Conservation (phyloP, 495 filamentous ascomycete genomes). For the Penicilliopsis zonata region DNA sequence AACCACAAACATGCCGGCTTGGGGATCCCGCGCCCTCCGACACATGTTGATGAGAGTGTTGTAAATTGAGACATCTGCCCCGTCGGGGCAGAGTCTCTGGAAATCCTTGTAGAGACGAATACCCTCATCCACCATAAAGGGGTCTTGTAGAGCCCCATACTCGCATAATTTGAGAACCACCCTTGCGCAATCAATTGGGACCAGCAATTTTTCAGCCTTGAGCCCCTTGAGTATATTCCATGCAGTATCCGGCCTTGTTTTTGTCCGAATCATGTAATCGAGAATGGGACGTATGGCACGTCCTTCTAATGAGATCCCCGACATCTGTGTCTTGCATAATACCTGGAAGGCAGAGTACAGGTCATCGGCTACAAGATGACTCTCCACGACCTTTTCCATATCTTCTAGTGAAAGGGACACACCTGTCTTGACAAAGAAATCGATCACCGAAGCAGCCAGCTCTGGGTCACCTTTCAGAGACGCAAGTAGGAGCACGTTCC, state of each 20-base stretch:
- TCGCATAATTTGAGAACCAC: constrained; percentile 22
- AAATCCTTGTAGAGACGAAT: constrained; percentile 61
- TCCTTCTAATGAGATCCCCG: constrained; percentile 37
- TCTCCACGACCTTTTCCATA: constrained; percentile 64
- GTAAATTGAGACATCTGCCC: constrained; percentile 51
- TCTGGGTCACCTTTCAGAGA: constrained; percentile 49
- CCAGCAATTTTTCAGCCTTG: constrained; percentile 12
- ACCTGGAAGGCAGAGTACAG: constrained; percentile 44
- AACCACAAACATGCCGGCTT: constrained; percentile 54
- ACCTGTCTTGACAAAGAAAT: constrained; percentile 31
- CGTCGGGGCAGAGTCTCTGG: constrained; percentile 43
- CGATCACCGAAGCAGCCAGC: constrained; percentile 34
- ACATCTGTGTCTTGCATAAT: constrained; percentile 55
- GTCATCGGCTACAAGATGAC: constrained; percentile 46
- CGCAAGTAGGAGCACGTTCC: constrained; percentile 57
- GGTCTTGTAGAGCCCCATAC: constrained; percentile 13
- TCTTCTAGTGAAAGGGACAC: constrained; percentile 46
- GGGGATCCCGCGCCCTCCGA: constrained; percentile 31
- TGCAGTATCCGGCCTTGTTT: constrained; percentile 23
- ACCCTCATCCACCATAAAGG: constrained; percentile 32
- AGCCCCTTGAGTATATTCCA: constrained; percentile 44
- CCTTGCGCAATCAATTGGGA: constrained; percentile 21
- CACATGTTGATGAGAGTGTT: constrained; percentile 57
- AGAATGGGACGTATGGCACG: constrained; percentile 49
- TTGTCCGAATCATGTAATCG: constrained; percentile 21